A percentile compares a stretch with the other conserved stretches of the same genome.
phyloP scores from a whole-genome alignment of 2,329 filamentous ascomycete genomes.

The Metarhizium sp. region DNA sequence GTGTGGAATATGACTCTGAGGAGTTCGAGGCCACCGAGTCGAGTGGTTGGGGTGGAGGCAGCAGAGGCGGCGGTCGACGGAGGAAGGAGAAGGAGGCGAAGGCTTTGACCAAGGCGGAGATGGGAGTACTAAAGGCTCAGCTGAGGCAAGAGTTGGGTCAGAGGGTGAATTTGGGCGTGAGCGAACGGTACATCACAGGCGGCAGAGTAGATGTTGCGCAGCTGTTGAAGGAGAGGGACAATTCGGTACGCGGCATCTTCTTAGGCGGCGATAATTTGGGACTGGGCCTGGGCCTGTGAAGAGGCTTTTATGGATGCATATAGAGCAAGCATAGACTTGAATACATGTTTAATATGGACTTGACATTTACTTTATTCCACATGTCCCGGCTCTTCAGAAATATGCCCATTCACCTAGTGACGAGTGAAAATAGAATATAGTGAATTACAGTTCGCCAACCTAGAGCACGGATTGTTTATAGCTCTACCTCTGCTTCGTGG shows the following conservation, averaged over 20 bases:
- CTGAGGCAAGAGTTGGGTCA: slow-evolving; percentile 60
- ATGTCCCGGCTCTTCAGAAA: no score
- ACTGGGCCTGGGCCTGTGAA: slow-evolving; percentile 12
- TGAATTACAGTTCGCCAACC: no score
- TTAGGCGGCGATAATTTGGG: slow-evolving; percentile 31
- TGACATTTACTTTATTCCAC: background rate
- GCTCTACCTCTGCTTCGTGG: slow-evolving; percentile 20
- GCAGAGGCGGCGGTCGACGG: slow-evolving; percentile 64
- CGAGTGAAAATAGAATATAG: no score
- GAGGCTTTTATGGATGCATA: background rate
- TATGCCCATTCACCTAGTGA: no score
- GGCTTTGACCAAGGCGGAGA: slow-evolving; percentile 61
- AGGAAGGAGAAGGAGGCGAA: slow-evolving; percentile 65
- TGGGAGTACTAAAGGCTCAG: slow-evolving; percentile 61
- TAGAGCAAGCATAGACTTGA: background rate
- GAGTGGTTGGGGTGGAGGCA: slow-evolving; percentile 50
- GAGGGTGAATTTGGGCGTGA: slow-evolving; percentile 79
- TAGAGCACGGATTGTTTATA: slow-evolving; percentile 13
- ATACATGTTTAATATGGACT: background rate
- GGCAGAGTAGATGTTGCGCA: slow-evolving; percentile 76
- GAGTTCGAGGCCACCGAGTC: slow-evolving; percentile 72
- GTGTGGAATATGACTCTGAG: slow-evolving; percentile 87
- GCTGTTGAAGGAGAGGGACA: slow-evolving; percentile 52
- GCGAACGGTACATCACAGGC: slow-evolving; percentile 75
- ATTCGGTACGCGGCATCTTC: slow-evolving; percentile 25